Evolutionary conservation across 345 rosid genomes (phyloP).

Genomic region (Moricandia moricandioides): DNA sequence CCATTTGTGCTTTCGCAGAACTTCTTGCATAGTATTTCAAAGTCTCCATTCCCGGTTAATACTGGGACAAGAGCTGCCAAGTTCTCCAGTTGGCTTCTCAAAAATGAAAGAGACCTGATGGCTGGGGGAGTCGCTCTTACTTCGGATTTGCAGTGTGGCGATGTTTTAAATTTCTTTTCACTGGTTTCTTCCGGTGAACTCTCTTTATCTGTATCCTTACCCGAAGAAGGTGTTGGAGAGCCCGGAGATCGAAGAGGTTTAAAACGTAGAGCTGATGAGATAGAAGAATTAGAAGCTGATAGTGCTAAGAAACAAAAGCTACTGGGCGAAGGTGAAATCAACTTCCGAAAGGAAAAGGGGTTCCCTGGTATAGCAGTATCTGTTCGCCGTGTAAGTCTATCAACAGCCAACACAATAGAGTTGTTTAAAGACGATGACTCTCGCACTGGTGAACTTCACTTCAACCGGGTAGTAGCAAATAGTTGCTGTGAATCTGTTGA

Average conservation of each 20-base stretch:
- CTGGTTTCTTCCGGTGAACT: slow-evolving; percentile 77
- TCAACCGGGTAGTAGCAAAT: slow-evolving; percentile 29
- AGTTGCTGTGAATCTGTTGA: slow-evolving; percentile 36
- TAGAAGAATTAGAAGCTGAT: slow-evolving; percentile 46
- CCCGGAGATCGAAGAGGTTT: slow-evolving; percentile 74
- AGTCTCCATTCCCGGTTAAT: slow-evolving; percentile 70
- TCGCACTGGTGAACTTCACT: slow-evolving; percentile 39
- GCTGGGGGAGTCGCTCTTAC: slow-evolving; percentile 53
- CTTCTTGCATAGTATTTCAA: slow-evolving; percentile 69
- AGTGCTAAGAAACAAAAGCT: slow-evolving; percentile 61
- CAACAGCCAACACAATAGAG: slow-evolving; percentile 45
- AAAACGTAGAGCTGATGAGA: slow-evolving; percentile 67
- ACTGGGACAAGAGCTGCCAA: slow-evolving; percentile 80
- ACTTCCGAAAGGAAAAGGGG: slow-evolving; percentile 87
- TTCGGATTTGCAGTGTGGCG: slow-evolving; percentile 90
- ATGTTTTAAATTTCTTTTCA: slow-evolving; percentile 67
- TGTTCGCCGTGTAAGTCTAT: slow-evolving; percentile 47
- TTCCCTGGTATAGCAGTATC: slow-evolving; percentile 80
- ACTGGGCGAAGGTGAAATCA: slow-evolving; percentile 66
- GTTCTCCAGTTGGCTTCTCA: slow-evolving; percentile 70
- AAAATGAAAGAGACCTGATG: slow-evolving; percentile 56
- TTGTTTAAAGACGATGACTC: slow-evolving; percentile 49
- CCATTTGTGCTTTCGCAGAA: slow-evolving; percentile 78
- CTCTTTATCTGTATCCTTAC: slow-evolving; percentile 61
- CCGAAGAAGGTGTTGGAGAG: slow-evolving; percentile 92